These are phyloP conservation scores for Diplodia sapinea DNA, from an alignment of 2,329 filamentous ascomycete genomes.

Conservation along the genomic window DNA sequence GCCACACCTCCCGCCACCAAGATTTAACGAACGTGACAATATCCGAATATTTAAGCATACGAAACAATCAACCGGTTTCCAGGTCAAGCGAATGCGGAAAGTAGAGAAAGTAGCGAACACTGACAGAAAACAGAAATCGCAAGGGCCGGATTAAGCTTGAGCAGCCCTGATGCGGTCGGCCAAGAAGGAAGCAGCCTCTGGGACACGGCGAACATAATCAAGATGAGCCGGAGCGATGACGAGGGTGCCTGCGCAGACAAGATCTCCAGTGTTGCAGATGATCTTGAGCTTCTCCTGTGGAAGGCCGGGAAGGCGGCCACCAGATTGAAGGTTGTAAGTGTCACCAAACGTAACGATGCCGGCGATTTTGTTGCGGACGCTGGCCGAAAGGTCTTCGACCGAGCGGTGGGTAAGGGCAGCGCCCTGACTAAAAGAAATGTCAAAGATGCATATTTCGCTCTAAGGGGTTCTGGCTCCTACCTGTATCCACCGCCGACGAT, in stretches of 20 bases:
- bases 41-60: no score
- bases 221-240: slow-evolving; percentile 44
- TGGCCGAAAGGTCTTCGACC: slow-evolving; percentile 39
- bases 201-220: slow-evolving; percentile 36
- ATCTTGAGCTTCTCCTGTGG: slow-evolving; percentile 43
- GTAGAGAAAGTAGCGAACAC: background rate
- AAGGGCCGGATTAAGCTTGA: background rate
- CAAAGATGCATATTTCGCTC: slow-evolving; percentile 1
- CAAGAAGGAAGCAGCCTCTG: background rate
- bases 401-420: slow-evolving; percentile 48
- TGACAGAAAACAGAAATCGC: no score
- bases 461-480: slow-evolving; percentile 37
- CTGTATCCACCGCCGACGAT: slow-evolving; percentile 52
- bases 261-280: slow-evolving; percentile 45
- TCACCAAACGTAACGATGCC: slow-evolving; percentile 51
- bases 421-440: slow-evolving; percentile 43
- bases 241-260: slow-evolving; percentile 46
- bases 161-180: background rate
- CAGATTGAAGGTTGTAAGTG: slow-evolving; percentile 48
- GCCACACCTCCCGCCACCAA: no score
- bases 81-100: background rate
- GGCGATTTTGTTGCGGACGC: slow-evolving; percentile 42
- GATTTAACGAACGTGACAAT: no score
- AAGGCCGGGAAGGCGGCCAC: slow-evolving; percentile 44
- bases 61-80: background rate